Conservation (phyloP, 495 filamentous ascomycete genomes). For the Wilcoxina mikolae region DNA sequence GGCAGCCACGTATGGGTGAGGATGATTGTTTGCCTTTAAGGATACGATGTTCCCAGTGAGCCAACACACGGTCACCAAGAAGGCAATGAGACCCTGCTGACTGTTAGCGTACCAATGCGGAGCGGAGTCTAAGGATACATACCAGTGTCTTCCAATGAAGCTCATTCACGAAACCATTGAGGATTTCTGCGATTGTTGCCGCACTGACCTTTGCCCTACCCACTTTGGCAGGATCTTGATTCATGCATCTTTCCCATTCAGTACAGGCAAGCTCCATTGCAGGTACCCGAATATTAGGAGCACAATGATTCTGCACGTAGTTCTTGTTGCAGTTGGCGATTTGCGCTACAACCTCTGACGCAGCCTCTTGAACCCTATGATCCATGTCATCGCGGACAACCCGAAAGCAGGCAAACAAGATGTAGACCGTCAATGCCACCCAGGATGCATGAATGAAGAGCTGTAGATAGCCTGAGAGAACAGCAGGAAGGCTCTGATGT, state of each 20-base stretch:
- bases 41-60: neutral
- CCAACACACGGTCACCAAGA: neutral
- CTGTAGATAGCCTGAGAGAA: slow-evolving; percentile 73
- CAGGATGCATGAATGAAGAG: slow-evolving; percentile 32
- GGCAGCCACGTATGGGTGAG: slow-evolving; percentile 17
- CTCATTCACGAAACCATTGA: slow-evolving; percentile 55
- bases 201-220: slow-evolving; percentile 53
- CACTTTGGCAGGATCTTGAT: slow-evolving; percentile 49
- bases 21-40: slow-evolving; percentile 16
- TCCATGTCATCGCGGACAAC: slow-evolving; percentile 65
- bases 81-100: slow-evolving; percentile 1
- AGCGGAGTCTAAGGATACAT: slow-evolving; percentile 21
- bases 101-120: slow-evolving; percentile 12
- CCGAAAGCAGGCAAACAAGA: slow-evolving; percentile 52
- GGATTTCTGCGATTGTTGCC: slow-evolving; percentile 67
- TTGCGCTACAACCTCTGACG: slow-evolving; percentile 48
- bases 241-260: slow-evolving; percentile 78
- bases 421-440: slow-evolving; percentile 36
- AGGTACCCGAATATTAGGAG: slow-evolving; percentile 44
- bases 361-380: slow-evolving; percentile 48
- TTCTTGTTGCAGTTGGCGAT: slow-evolving; percentile 55
- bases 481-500: slow-evolving; percentile 72
- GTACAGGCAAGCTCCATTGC: slow-evolving; percentile 59
- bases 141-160: slow-evolving; percentile 62
- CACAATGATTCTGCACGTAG: slow-evolving; percentile 62